phyloP scores from a whole-genome alignment of 305 asterid species.

The Salvia sclarea region DNA sequence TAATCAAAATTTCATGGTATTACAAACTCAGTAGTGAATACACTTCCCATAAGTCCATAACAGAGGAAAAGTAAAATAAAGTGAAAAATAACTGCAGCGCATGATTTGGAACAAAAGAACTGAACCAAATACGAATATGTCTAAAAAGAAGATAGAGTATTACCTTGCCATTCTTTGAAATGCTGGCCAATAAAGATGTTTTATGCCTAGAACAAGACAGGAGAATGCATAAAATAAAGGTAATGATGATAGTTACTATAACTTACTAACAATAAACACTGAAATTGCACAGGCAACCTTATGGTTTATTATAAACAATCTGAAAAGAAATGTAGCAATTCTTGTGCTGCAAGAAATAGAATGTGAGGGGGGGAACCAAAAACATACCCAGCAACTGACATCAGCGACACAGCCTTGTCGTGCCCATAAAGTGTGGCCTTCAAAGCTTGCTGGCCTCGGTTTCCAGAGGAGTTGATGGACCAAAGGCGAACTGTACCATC shows the following conservation, averaged over 20 bases:
- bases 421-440: slow-evolving; percentile 83
- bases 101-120: neutral
- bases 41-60: neutral
- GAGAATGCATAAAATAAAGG: slow-evolving; percentile 12
- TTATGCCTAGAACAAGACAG: slow-evolving; percentile 55
- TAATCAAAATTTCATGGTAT: neutral
- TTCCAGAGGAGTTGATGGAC: slow-evolving; percentile 71
- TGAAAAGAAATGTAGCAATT: neutral
- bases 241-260: neutral
- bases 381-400: slow-evolving; percentile 75
- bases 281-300: neutral
- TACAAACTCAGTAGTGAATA: neutral
- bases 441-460: slow-evolving; percentile 62
- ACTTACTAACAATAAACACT: neutral
- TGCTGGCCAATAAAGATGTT: slow-evolving; percentile 68
- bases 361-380: neutral
- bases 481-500: slow-evolving; percentile 87
- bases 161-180: slow-evolving; percentile 82
- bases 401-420: slow-evolving; percentile 62
- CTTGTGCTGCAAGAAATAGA: neutral
- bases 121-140: neutral
- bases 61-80: neutral
- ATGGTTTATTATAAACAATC: neutral
- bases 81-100: neutral
- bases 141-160: slow-evolving; percentile 16